Conservation (phyloP, 176 grass and related monocot genomes). For the Pontederia paniculata region DNA sequence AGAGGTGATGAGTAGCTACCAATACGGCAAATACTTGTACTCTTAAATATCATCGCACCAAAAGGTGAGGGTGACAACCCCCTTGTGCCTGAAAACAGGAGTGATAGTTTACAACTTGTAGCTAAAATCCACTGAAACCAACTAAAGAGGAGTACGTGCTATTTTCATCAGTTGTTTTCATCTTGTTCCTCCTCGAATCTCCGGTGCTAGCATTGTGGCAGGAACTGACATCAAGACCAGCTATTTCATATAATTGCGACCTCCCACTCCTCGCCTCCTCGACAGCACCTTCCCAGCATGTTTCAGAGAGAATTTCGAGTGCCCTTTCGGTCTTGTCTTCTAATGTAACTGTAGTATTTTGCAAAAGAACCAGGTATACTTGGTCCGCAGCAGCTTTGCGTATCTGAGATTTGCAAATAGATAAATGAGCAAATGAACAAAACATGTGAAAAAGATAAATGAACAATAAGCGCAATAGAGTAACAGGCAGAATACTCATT, state of each 20-base stretch:
- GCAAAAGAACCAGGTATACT: slow-evolving; percentile 77
- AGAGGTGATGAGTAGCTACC: no score
- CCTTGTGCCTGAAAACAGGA: no score
- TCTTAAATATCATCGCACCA: no score
- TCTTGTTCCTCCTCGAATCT: slow-evolving; percentile 18
- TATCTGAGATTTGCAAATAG: slow-evolving; percentile 35
- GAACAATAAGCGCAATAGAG: no score
- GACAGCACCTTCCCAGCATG: slow-evolving; percentile 79
- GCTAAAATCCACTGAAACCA: slow-evolving; percentile 72
- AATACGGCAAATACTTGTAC: no score
- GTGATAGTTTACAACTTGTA: no score
- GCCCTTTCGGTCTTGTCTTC: slow-evolving; percentile 45
- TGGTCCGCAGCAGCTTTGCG: slow-evolving; percentile 81
- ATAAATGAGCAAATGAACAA: not conserved
- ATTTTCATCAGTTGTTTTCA: slow-evolving; percentile 52
- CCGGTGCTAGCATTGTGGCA: slow-evolving; percentile 11
- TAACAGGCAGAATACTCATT: no score
- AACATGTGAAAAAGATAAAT: no score
- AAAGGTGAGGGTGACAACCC: no score
- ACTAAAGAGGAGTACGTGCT: slow-evolving; percentile 83
- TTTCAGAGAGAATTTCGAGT: slow-evolving; percentile 53
- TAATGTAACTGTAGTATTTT: slow-evolving; percentile 37
- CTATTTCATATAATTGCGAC: slow-evolving; percentile 38
- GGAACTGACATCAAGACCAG: slow-evolving; percentile 28
- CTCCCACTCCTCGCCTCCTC: slow-evolving; percentile 51